Base-by-base conservation (phyloP, 2,329 filamentous ascomycete genomes). In the Xylariaceae sp. region DNA sequence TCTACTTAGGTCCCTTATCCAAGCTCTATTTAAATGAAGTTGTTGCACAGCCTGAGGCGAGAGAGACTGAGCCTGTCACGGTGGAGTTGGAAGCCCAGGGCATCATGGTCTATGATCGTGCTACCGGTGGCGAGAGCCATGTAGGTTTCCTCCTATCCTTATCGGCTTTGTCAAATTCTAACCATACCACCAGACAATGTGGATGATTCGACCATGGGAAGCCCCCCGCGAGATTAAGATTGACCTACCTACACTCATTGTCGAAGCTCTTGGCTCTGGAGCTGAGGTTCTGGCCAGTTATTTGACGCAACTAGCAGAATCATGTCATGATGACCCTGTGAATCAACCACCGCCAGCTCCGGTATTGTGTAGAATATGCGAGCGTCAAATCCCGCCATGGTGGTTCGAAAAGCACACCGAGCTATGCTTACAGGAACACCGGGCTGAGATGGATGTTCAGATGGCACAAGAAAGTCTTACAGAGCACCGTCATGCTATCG, bases 391-490 rank as follows among this genome's bases (percentile, higher is more conserved):
- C 49, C 89, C 89, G 4, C 90, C 92, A 1, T 98, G 93, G 93
- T 98, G 93, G 94, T 98, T 98, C 58, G 93, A 98, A 68, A 98
- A 97, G 67, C 93, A 98, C 64, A 95, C 92, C 2, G 94, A 98
- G 59, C 73, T 97, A 17, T 98, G 93, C 62, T 74, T 96, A 44
- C 91, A 97, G 64, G 93, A 98, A 64, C 93, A 98, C 63, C 85
- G 87, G 41, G 92, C 93, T 1, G 93, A 98, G 64, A 94, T 96
- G 88, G 92, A 97, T 58, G 90, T 98, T 4, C 92, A 98, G 64
- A 85, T 97, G 75, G 83, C 91, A 5, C 93, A 98, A 61, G 93
- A 98, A 62, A 89, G 82, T 51, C 73, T 98, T 39, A 86, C 85
- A 6, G 93, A 98, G 61, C 93, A 98, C 67, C 85, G 93, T 5